Percentiles rank a stretch among this genome's conserved stretches.
These are phyloP conservation scores for Ogataea philodendri DNA, from an alignment of 805 yeast species.

Conservation along the genomic window DNA sequence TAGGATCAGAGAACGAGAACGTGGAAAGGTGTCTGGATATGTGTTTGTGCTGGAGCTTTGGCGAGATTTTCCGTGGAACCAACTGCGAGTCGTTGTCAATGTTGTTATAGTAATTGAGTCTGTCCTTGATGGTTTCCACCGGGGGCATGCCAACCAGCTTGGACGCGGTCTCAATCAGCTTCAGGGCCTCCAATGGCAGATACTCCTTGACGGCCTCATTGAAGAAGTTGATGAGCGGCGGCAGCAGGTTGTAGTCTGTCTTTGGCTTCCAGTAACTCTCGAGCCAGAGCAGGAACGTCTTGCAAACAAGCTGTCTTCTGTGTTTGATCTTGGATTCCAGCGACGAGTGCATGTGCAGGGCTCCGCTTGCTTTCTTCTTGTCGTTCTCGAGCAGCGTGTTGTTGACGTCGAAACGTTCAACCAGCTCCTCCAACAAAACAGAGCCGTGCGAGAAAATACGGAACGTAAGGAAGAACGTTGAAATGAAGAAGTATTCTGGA, in stretches of 20 bases:
- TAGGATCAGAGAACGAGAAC: constrained; percentile 20
- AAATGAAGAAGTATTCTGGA: constrained; percentile 64
- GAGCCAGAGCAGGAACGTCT: constrained; percentile 77
- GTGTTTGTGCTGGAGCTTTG: constrained; percentile 33
- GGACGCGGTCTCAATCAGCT: constrained; percentile 60
- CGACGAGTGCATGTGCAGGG: constrained; percentile 36
- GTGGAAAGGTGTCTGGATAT: constrained; percentile 27
- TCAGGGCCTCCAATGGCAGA: constrained; percentile 65
- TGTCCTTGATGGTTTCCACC: constrained; percentile 38
- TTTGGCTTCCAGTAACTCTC: constrained; percentile 83
- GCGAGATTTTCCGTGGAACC: constrained; percentile 49
- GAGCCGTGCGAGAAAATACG: constrained; percentile 66
- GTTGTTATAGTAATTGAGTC: constrained; percentile 33
- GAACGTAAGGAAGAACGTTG: constrained; percentile 76
- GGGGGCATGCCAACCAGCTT: constrained; percentile 56
- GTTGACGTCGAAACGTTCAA: constrained; percentile 58
- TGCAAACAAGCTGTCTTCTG: constrained; percentile 65
- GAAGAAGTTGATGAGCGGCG: constrained; percentile 73
- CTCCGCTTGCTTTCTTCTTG: constrained; percentile 19
- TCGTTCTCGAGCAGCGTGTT: constrained; percentile 36
- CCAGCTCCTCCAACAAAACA: constrained; percentile 66
- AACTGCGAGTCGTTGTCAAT: constrained; percentile 45
- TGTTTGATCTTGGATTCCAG: constrained; percentile 47
- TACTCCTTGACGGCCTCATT: constrained; percentile 67
- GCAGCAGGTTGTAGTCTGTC: constrained; percentile 56